Percentiles rank a stretch among this genome's conserved stretches.
Evolutionary conservation across 176 grass and related monocot genomes (phyloP).

Genomic region (Hsuehochloa calcarea): DNA sequence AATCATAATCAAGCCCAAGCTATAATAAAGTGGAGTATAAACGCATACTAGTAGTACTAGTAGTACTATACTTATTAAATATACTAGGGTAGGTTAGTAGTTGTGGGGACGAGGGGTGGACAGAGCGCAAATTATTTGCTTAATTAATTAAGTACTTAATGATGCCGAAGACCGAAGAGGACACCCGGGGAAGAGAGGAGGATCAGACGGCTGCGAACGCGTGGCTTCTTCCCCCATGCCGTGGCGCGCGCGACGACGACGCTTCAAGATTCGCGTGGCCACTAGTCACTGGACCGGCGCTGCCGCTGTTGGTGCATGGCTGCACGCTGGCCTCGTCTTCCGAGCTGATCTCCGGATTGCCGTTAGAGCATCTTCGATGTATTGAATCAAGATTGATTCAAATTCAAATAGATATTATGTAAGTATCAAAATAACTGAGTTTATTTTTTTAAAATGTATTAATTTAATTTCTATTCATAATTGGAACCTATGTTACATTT

Average conservation of each 20-base stretch:
- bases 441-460: too few relatives aligned
- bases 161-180: neutral
- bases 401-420: too few relatives aligned
- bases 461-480: too few relatives aligned
- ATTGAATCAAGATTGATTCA: too few relatives aligned
- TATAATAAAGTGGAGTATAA: neutral
- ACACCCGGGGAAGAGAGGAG: neutral
- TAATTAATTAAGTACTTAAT: neutral
- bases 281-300: neutral
- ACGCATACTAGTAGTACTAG: too few relatives aligned
- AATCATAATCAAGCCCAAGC: neutral
- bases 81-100: neutral
- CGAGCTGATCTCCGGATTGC: neutral
- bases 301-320: neutral
- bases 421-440: too few relatives aligned
- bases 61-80: neutral
- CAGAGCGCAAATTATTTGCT: neutral
- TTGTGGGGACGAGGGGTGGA: neutral
- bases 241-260: neutral
- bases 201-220: neutral
- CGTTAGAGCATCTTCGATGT: too few relatives aligned
- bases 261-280: slow-evolving; percentile 16
- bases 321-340: neutral
- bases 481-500: too few relatives aligned
- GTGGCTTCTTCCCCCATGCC: too few relatives aligned